Percentiles rank a stretch among this genome's conserved stretches.
phyloP scores from a whole-genome alignment of 306 rosid genomes.

The Cucurbita argyrosperma region DNA sequence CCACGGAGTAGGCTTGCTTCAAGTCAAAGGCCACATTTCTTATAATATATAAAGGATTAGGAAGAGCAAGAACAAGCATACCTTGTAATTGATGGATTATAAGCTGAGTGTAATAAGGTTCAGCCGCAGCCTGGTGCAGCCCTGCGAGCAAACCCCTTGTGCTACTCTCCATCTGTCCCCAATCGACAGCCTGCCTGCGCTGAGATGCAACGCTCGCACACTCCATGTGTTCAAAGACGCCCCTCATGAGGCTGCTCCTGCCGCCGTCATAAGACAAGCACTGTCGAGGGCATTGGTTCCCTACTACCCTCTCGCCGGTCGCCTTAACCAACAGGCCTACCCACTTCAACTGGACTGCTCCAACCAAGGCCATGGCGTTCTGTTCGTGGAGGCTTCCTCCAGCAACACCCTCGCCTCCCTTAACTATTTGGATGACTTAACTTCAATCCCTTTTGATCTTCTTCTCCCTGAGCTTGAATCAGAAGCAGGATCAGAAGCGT shows the following conservation, averaged over 20 bases:
- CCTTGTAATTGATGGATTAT: slow-evolving; percentile 10
- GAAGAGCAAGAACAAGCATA: background rate
- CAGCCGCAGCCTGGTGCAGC: slow-evolving; percentile 26
- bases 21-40: background rate
- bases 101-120: slow-evolving; percentile 21
- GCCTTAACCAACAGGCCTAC: slow-evolving; percentile 12
- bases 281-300: slow-evolving; percentile 56
- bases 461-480: slow-evolving; percentile 36
- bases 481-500: slow-evolving; percentile 16
- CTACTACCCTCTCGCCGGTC: slow-evolving; percentile 68
- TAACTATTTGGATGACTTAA: slow-evolving; percentile 28
- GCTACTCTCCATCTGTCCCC: slow-evolving; percentile 35
- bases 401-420: slow-evolving; percentile 29
- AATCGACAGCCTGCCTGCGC: slow-evolving; percentile 35
- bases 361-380: slow-evolving; percentile 41
- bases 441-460: slow-evolving; percentile 22
- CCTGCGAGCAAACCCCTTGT: slow-evolving; percentile 27
- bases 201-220: slow-evolving; percentile 52
- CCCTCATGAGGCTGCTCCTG: slow-evolving; percentile 14
- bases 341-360: slow-evolving; percentile 38
- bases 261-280: slow-evolving; percentile 34
- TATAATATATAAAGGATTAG: background rate
- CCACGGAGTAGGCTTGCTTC: background rate
- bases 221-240: slow-evolving; percentile 55
- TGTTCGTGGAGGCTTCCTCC: slow-evolving; percentile 50